These are phyloP conservation scores for Tuctoria greenei DNA, from an alignment of 176 grass and related monocot species.

Conservation along the genomic window DNA sequence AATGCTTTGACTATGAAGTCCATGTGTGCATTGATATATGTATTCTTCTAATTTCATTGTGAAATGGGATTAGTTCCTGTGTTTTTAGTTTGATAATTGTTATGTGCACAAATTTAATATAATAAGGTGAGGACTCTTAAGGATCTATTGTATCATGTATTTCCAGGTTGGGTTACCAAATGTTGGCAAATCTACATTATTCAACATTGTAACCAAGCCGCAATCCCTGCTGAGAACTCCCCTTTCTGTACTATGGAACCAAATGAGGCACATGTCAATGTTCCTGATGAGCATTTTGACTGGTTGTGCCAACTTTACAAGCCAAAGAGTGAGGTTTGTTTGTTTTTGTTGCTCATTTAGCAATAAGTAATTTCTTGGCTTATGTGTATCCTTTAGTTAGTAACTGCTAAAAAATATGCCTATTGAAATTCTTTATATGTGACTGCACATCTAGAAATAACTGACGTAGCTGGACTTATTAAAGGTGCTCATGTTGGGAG, in stretches of 20 bases:
- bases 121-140: background rate
- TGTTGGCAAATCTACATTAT: slow-evolving; percentile 98
- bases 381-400: slow-evolving; percentile 3
- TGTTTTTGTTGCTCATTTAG: slow-evolving; percentile 4
- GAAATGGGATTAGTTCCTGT: background rate
- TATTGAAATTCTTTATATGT: slow-evolving; percentile 53
- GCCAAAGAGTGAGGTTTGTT: slow-evolving; percentile 93
- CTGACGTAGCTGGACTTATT: slow-evolving; percentile 94
- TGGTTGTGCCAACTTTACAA: slow-evolving; percentile 92
- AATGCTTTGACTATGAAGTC: background rate
- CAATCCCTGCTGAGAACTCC: slow-evolving; percentile 96
- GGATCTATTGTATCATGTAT: slow-evolving; percentile 10
- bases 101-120: background rate
- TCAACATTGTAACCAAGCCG: slow-evolving; percentile 94
- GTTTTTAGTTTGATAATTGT: background rate
- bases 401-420: background rate
- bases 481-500: slow-evolving; percentile 89
- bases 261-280: slow-evolving; percentile 83
- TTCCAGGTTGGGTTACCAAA: slow-evolving; percentile 95
- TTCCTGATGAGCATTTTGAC: slow-evolving; percentile 94
- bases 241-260: slow-evolving; percentile 98
- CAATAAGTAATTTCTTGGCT: background rate
- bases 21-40: background rate
- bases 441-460: slow-evolving; percentile 85
- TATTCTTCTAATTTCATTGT: too few relatives aligned